Evolutionary conservation across 2,329 filamentous ascomycete genomes (phyloP), one percentile per base, ranked within the genome.

Genomic region (Nectriaceae sp.): DNA sequence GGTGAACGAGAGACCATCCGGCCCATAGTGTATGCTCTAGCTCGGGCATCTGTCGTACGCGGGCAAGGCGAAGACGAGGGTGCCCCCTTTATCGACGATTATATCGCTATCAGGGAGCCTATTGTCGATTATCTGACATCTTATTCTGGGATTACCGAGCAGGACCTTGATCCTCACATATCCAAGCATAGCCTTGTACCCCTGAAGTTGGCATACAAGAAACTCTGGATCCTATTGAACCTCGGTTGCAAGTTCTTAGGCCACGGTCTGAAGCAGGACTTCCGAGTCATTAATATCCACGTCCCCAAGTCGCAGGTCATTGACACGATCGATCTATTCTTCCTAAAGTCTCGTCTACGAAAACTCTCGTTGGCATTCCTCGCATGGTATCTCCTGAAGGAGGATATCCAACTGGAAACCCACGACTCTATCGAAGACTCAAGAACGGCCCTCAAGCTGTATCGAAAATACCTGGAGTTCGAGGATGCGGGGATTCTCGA

Each of bases 361-460:
- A 94, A 92, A 65, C 81, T 99, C 2, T 94, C 88, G 6, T 78
- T 99, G 18, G 89, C 93, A 21, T 97, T 97, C 67, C 74, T 99
- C 16, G 92, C 94, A 0, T 96, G 91, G 88, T 85, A 86, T 44
- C 79, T 99, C 8, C 83, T 99, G 36, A 91, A 91, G 61, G 90
- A 97, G 69, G 90, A 93, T 63, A 97, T 99, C 52, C 95, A 99
- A 70, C 80, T 90, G 63, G 88, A 90, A 57, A 90, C 86, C 5
- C 95, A 99, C 70, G 94, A 99, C 70, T 93, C 88, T 11, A 95
- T 99, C 58, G 94, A 97, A 69, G 94, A 99, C 67, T 92, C 94
- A 1, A 82, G 88, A 21, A 97, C 93, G 35, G 94, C 95, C 0
- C 77, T 97, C 35, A 89, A 90, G 65, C 76, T 99, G 8, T 99